Evolutionary conservation across 306 rosid species (phyloP).

Genomic region (Pueraria montana): DNA sequence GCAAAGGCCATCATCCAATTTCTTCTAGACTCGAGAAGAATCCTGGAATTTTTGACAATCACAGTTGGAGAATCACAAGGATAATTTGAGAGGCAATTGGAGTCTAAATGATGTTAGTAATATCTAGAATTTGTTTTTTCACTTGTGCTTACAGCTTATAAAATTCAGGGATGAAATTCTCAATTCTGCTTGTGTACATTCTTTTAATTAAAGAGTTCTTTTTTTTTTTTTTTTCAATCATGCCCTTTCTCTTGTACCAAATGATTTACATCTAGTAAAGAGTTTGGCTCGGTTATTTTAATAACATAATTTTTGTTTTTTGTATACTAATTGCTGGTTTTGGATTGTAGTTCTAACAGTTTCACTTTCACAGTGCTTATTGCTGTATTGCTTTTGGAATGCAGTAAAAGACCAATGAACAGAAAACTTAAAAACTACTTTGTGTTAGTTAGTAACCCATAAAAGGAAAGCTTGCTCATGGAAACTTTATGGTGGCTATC

Average conservation of each 20-base stretch:
- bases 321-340: conserved; percentile 4
- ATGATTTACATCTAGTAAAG: conserved; percentile 51
- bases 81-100: conserved; percentile 28
- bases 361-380: neutral
- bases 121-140: conserved; percentile 45
- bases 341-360: neutral
- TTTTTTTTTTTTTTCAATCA: conserved; percentile 37
- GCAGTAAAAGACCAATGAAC: neutral
- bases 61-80: no score
- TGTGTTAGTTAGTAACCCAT: conserved; percentile 2
- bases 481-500: conserved; percentile 21
- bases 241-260: conserved; percentile 42
- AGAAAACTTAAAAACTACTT: conserved; percentile 1
- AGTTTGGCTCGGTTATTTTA: conserved; percentile 36
- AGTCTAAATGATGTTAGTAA: conserved; percentile 38
- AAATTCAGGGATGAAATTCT: conserved; percentile 54
- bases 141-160: conserved; percentile 37
- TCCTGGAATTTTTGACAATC: conserved; percentile 55
- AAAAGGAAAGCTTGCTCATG: conserved; percentile 13
- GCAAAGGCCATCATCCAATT: conserved; percentile 60
- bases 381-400: conserved; percentile 33
- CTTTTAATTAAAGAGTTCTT: conserved; percentile 49
- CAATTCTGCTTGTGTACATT: conserved; percentile 72
- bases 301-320: neutral
- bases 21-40: conserved; percentile 53